A percentile compares a stretch with the other conserved stretches of the same genome.
phyloP scores from a whole-genome alignment of 202 grass and related monocot genomes.

The Hordeum pubiflorum region DNA sequence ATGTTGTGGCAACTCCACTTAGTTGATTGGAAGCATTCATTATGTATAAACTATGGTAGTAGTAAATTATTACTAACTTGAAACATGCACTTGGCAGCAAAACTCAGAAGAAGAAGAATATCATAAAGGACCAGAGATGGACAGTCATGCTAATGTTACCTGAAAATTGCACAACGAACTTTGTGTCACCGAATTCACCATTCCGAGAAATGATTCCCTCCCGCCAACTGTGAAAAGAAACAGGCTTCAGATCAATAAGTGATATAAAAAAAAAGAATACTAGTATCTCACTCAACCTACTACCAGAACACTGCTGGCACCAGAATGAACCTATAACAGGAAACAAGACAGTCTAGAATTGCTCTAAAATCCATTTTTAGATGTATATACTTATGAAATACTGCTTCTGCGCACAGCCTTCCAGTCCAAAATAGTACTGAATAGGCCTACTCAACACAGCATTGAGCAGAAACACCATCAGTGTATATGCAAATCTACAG shows the following conservation, averaged over 20 bases:
- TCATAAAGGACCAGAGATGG: background rate
- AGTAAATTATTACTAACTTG: background rate
- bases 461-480: background rate
- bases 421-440: background rate
- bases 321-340: background rate
- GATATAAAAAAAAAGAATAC: conserved; percentile 4
- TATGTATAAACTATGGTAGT: background rate
- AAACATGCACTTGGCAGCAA: background rate
- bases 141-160: conserved; percentile 30
- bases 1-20: background rate
- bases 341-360: background rate
- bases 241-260: conserved; percentile 19
- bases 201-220: conserved; percentile 73
- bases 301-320: background rate
- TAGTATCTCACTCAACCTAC: background rate
- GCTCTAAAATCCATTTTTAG: background rate
- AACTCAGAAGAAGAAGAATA: background rate
- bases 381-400: background rate
- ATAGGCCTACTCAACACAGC: background rate
- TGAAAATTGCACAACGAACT: conserved; percentile 63
- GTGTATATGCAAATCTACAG: background rate
- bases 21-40: background rate
- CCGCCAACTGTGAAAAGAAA: conserved; percentile 66
- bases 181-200: conserved; percentile 45
- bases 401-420: background rate